These are phyloP conservation scores for Hyparrhenia diplandra DNA, from an alignment of 176 grass and related monocot genomes.

Conservation along the genomic window DNA sequence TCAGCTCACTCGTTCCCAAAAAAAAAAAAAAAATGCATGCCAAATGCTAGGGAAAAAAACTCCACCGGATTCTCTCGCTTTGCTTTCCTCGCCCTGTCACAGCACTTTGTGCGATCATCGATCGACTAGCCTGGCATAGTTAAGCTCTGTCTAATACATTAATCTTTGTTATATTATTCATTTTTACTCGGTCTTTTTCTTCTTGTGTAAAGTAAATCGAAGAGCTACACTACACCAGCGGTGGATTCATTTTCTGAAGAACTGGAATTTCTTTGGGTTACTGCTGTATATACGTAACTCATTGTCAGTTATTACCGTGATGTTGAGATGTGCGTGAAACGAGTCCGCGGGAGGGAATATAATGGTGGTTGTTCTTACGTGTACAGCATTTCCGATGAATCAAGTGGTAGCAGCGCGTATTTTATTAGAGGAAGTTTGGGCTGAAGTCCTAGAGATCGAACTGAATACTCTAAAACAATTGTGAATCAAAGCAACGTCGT, in stretches of 20 bases:
- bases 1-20: neutral
- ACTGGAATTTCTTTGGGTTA: neutral
- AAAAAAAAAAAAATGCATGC: neutral
- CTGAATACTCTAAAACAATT: neutral
- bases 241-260: neutral
- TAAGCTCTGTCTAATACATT: neutral
- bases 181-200: neutral
- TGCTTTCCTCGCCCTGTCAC: slow-evolving; percentile 16
- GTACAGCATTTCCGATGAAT: neutral
- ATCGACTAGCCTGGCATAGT: neutral
- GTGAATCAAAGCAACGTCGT: neutral
- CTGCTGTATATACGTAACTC: neutral
- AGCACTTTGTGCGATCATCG: neutral
- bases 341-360: too few species aligned
- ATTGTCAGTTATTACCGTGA: neutral
- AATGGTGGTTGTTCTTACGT: neutral
- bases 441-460: neutral
- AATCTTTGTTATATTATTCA: neutral
- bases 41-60: neutral
- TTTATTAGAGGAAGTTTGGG: neutral
- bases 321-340: neutral
- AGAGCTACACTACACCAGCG: neutral
- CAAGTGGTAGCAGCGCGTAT: neutral
- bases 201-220: neutral
- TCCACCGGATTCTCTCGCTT: neutral